Evolutionary conservation across 2,329 filamentous ascomycete species (phyloP).

Genomic region (Cladosporium sphaerospermum): DNA sequence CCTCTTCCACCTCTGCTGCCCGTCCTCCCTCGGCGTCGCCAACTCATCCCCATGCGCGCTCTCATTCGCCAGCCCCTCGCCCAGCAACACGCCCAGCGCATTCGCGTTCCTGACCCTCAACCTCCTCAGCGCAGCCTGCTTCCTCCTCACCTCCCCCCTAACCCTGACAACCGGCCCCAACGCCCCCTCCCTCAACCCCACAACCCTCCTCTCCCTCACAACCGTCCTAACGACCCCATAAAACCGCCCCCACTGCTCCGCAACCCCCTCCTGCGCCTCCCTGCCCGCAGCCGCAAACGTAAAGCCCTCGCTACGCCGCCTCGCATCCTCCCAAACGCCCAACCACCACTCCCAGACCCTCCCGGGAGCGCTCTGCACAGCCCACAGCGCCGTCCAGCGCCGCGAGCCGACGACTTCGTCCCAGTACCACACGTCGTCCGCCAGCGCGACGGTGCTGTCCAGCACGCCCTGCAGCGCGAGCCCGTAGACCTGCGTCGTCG

Average conservation of each 20-base stretch:
- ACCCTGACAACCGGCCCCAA: constrained; percentile 73
- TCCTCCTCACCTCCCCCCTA: constrained; percentile 66
- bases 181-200: constrained; percentile 63
- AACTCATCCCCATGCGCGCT: constrained; percentile 31
- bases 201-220: constrained; percentile 64
- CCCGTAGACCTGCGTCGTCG: constrained; percentile 84
- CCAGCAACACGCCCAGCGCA: constrained; percentile 78
- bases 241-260: constrained; percentile 46
- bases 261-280: constrained; percentile 27
- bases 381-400: constrained; percentile 72
- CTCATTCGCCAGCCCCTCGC: constrained; percentile 66
- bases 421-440: constrained; percentile 93
- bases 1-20: constrained; percentile 57
- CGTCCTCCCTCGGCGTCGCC: constrained; percentile 23
- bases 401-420: constrained; percentile 78
- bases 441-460: constrained; percentile 75
- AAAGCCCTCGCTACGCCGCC: constrained; percentile 30
- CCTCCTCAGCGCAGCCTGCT: constrained; percentile 64
- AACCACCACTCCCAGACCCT: constrained; percentile 66
- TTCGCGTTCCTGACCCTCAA: constrained; percentile 77
- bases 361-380: constrained; percentile 75
- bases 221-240: constrained; percentile 74
- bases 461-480: constrained; percentile 69
- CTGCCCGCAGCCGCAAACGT: constrained; percentile 21
- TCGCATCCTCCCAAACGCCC: constrained; percentile 62